Percentiles rank a stretch among this genome's conserved stretches.
Conservation (phyloP, 2,329 filamentous ascomycete genomes). For the Neospermospora avenae region DNA sequence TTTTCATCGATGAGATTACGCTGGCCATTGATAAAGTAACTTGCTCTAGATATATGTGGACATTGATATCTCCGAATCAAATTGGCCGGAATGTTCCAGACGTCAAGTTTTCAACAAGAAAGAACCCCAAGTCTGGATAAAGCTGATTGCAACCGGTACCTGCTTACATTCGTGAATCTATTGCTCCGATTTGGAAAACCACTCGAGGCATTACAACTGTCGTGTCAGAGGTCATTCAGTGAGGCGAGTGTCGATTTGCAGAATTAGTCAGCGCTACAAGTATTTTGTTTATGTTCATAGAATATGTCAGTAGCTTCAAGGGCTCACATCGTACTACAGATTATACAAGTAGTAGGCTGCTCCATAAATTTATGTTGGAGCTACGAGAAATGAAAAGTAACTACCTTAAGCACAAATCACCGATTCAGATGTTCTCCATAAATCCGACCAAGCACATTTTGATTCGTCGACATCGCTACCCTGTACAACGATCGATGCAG, state of each 20-base stretch:
- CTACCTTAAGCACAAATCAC: neutral
- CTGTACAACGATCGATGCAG: neutral
- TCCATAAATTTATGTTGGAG: neutral
- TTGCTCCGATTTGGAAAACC: neutral
- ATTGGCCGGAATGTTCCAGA: neutral
- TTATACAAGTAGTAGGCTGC: too few relatives aligned
- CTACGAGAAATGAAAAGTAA: neutral
- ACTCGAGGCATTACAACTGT: neutral
- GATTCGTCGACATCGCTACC: slow-evolving; percentile 1
- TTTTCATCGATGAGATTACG: too few relatives aligned
- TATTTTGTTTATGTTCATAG: neutral
- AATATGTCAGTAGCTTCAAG: neutral
- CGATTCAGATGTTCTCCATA: slow-evolving; percentile 3
- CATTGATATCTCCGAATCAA: too few relatives aligned
- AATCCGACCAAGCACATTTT: neutral
- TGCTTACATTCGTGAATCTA: neutral
- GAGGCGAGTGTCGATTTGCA: neutral
- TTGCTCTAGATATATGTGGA: too few relatives aligned
- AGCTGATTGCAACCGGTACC: neutral
- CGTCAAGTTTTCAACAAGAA: neutral
- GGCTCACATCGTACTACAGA: neutral
- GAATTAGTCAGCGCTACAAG: neutral
- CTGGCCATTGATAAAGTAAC: too few relatives aligned
- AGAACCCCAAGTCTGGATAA: neutral
- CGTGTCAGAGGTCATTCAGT: neutral